phyloP scores from a whole-genome alignment of 345 rosid species.

The Carallia pectinifolia region DNA sequence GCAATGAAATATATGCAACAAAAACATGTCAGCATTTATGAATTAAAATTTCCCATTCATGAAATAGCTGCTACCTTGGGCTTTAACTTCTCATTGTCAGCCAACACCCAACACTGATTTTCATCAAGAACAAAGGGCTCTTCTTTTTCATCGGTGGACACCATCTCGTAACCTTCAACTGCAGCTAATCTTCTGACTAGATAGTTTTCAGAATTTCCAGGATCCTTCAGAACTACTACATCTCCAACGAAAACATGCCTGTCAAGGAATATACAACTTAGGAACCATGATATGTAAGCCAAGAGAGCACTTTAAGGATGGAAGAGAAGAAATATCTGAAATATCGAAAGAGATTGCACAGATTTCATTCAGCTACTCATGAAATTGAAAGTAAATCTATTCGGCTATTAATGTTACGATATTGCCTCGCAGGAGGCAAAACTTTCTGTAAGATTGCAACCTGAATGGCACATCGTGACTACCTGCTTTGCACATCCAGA shows the following conservation, averaged over 20 bases:
- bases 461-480: no score
- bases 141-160: slow-evolving; percentile 67
- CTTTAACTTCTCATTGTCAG: slow-evolving; percentile 70
- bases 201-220: slow-evolving; percentile 48
- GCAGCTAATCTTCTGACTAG: slow-evolving; percentile 90
- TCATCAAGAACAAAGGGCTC: slow-evolving; percentile 77
- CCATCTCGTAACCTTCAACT: slow-evolving; percentile 82
- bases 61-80: slow-evolving; percentile 57
- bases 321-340: not conserved
- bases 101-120: slow-evolving; percentile 88
- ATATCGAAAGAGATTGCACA: no score
- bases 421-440: not conserved
- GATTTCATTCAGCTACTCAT: no score
- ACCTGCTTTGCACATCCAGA: no score
- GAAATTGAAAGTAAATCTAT: not conserved
- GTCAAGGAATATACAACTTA: slow-evolving; percentile 18
- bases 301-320: not conserved
- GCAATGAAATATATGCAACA: not conserved
- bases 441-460: not conserved
- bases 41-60: not conserved
- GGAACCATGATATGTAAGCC: not conserved
- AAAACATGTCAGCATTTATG: not conserved
- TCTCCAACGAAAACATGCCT: slow-evolving; percentile 85
- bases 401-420: not conserved
- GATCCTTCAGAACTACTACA: slow-evolving; percentile 88